These are phyloP conservation scores for Paecilomyces sp. DNA, from an alignment of 2,329 filamentous ascomycete species.

Conservation along the genomic window DNA sequence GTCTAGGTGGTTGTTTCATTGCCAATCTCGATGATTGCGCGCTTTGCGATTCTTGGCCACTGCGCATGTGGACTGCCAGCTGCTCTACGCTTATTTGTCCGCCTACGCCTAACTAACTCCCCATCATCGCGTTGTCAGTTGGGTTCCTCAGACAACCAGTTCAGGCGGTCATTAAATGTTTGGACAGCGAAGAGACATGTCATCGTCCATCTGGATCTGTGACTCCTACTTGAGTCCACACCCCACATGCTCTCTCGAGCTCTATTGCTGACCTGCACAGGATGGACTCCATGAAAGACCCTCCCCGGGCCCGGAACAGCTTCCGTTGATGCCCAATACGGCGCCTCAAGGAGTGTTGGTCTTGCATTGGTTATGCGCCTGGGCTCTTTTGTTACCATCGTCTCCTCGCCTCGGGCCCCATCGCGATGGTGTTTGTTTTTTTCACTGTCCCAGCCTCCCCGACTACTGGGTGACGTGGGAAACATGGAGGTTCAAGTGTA, in stretches of 20 bases:
- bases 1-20: neutral
- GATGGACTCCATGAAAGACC: neutral
- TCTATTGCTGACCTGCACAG: neutral
- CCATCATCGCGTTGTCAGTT: constrained; percentile 10
- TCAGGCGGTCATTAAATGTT: constrained; percentile 12
- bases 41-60: constrained; percentile 3
- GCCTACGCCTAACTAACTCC: constrained; percentile 5
- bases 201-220: constrained; percentile 13
- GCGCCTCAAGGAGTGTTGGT: neutral
- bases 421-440: constrained; percentile 2
- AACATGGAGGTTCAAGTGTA: neutral
- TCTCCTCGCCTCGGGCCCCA: constrained; percentile 1
- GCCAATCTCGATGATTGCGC: neutral
- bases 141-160: constrained; percentile 11
- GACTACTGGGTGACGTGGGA: constrained; percentile 1
- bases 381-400: neutral
- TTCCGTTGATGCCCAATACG: neutral
- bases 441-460: constrained; percentile 3
- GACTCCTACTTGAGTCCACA: constrained; percentile 6
- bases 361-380: neutral
- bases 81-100: constrained; percentile 16
- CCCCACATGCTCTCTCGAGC: constrained; percentile 7
- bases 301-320: neutral
- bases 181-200: constrained; percentile 17
- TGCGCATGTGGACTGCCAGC: constrained; percentile 14